Base-by-base conservation (phyloP, 495 filamentous ascomycete species). In the Tetracladium marchalianum region DNA sequence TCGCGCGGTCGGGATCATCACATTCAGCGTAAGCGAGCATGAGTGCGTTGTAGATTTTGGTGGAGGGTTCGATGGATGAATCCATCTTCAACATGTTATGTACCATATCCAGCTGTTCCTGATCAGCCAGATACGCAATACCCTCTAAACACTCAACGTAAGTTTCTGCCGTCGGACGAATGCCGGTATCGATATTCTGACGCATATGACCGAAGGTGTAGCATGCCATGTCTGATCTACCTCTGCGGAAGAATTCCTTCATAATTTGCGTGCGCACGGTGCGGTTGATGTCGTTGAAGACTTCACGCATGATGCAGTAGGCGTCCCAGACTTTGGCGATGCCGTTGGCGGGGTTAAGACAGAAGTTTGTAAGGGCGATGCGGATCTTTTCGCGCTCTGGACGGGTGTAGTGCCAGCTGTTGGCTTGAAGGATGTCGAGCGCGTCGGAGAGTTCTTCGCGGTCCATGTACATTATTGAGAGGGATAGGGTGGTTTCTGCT, bases 61-160 rank as follows among this genome's bases (percentile, higher is more conserved):
- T 96, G 58, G 78, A 81, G 12, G 82, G 69, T 47, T 92, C 81
- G 32, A 97, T 70, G 36, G 76, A 71, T 8, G 78, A 67, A 64
- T 97, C 92, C 51, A 97, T 78, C 63, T 94, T 95, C 39, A 95
- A 70, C 77, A 93, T 88, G 55, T 95, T 95, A 59, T 93, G 84
- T 12, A 94, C 73, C 33, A 81, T 73, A 46, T 79, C 71, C 31
- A 95, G 64, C 34, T 75, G 76, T 31, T 85, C 81, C 2, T 64
- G 44, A 49, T 93, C 82, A 0, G 67, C 75, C 7, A 69, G 69
- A 19, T 70, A 65, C 12, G 82, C 86, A 12, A 95, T 69, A 2
- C 90, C 90, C 38, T 81, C 74, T 51, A 96, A 80, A 42, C 80
- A 88, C 17, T 72, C 61, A 18, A 82, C 75, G 60, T 97, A 98